A percentile compares a stretch with the other conserved stretches of the same genome.
These are phyloP conservation scores for Glomus cerebriforme DNA, from an alignment of 192 early-diverging fungal species.

Conservation along the genomic window DNA sequence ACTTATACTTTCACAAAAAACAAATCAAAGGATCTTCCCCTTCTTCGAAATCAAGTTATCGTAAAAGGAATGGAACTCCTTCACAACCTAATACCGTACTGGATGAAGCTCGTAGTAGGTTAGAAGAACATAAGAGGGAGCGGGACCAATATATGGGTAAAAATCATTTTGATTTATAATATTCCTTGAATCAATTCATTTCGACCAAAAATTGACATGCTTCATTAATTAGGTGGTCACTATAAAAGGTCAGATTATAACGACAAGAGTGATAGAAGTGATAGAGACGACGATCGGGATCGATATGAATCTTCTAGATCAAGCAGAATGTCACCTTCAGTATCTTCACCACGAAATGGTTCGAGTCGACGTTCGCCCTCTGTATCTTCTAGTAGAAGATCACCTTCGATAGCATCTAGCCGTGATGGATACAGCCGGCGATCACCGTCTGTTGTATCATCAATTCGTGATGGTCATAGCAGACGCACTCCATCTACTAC, in stretches of 20 bases:
- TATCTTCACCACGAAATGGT: background rate
- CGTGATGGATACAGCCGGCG: no score
- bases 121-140: constrained; percentile 30
- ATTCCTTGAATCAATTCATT: no score
- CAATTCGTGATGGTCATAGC: constrained; percentile 6
- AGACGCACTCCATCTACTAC: constrained; percentile 24
- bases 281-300: constrained; percentile 11
- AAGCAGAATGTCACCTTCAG: no score
- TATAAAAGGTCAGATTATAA: constrained; percentile 30
- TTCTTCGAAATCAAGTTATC: constrained; percentile 28
- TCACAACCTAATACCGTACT: constrained; percentile 30
- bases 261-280: constrained; percentile 26
- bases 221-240: constrained; percentile 4
- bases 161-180: background rate
- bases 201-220: background rate
- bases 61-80: constrained; percentile 36
- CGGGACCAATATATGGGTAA: constrained; percentile 30
- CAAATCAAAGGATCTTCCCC: background rate
- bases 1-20: no score
- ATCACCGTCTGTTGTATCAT: background rate
- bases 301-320: background rate
- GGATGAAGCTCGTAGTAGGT: constrained; percentile 32
- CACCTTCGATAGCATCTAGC: background rate
- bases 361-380: constrained; percentile 14
- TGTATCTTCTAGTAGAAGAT: background rate